phyloP scores from a whole-genome alignment of 2,329 filamentous ascomycete genomes.

The Aspergillus pseudotamarii region DNA sequence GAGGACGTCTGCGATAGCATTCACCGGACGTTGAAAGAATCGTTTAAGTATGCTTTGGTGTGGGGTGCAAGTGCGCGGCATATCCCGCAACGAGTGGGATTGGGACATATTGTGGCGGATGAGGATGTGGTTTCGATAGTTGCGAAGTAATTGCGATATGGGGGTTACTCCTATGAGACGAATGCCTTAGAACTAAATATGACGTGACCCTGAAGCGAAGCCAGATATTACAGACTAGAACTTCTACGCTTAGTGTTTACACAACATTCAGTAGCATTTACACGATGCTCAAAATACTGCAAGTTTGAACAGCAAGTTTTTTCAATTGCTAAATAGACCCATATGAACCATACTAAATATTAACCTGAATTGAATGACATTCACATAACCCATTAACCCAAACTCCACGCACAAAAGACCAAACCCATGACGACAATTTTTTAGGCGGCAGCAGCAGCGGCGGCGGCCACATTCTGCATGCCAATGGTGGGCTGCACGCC shows the following conservation, averaged over 20 bases:
- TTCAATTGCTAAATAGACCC: background rate
- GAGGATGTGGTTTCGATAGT: slow-evolving; percentile 72
- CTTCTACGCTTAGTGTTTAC: background rate
- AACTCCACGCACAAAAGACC: slow-evolving; percentile 17
- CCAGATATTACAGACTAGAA: background rate
- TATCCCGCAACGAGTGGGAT: slow-evolving; percentile 87
- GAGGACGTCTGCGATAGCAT: slow-evolving; percentile 97
- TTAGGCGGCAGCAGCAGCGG: slow-evolving; percentile 26
- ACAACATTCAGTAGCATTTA: background rate
- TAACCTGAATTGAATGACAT: slow-evolving; percentile 1
- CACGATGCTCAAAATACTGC: background rate
- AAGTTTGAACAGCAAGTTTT: background rate
- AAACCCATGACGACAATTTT: slow-evolving; percentile 6
- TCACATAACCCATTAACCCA: slow-evolving; percentile 17
- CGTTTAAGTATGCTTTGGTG: slow-evolving; percentile 97
- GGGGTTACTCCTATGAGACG: background rate
- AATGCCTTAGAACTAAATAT: background rate
- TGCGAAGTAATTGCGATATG: slow-evolving; percentile 40
- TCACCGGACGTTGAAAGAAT: slow-evolving; percentile 92
- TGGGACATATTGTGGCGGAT: slow-evolving; percentile 75
- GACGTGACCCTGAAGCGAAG: background rate
- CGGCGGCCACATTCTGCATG: slow-evolving; percentile 46
- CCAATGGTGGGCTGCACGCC: slow-evolving; percentile 75
- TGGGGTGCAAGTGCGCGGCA: slow-evolving; percentile 97
- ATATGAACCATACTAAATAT: slow-evolving; percentile 11